These are phyloP conservation scores for Erythrophleum fordii DNA, from an alignment of 306 rosid genomes.

Conservation along the genomic window DNA sequence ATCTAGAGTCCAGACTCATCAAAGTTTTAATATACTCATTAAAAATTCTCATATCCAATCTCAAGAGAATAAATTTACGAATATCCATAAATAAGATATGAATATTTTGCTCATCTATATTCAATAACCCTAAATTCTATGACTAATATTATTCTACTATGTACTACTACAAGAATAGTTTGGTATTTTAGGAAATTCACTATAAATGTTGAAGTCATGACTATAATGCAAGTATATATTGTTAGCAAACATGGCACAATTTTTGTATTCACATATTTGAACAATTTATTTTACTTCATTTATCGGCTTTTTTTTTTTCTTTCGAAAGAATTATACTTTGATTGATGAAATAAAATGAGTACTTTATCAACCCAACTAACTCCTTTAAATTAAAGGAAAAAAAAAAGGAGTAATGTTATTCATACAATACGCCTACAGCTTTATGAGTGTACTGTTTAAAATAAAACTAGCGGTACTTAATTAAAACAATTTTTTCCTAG, in stretches of 20 bases:
- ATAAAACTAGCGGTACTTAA: neutral
- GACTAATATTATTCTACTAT: neutral
- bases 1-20: too few relatives aligned
- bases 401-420: too few relatives aligned
- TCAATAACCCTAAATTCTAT: neutral
- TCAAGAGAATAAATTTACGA: neutral
- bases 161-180: neutral
- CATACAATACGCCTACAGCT: neutral
- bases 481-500: neutral
- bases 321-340: neutral
- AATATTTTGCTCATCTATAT: neutral
- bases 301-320: neutral
- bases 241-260: neutral
- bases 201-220: conserved; percentile 5
- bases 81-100: neutral
- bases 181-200: neutral
- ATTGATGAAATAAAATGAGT: neutral
- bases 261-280: neutral
- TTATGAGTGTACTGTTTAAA: neutral
- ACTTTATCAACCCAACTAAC: neutral
- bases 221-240: neutral
- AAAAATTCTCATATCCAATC: too few relatives aligned
- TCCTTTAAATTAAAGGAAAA: too few relatives aligned
- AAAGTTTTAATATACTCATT: too few relatives aligned
- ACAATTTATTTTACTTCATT: neutral